phyloP scores from a whole-genome alignment of 805 yeast species.

The Scheffersomyces coipomensis region DNA sequence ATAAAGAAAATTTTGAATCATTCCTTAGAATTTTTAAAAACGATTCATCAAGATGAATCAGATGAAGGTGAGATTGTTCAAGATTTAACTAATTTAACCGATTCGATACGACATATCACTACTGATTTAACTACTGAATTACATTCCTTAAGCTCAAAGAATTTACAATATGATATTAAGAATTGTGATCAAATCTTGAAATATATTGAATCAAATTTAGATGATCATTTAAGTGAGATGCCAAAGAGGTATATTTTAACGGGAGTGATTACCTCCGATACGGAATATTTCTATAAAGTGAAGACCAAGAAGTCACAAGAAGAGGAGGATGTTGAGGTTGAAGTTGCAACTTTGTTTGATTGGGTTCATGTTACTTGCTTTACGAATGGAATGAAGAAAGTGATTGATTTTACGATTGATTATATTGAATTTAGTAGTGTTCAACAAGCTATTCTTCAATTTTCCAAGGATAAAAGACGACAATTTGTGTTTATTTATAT shows the following conservation, averaged over 20 bases:
- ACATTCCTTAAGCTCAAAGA: conserved; percentile 12
- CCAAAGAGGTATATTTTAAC: conserved; percentile 23
- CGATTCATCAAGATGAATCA: conserved; percentile 7
- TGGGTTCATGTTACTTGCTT: conserved; percentile 21
- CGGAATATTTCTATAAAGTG: conserved; percentile 24
- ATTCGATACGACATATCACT: conserved; percentile 15
- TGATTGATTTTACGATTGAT: conserved; percentile 16
- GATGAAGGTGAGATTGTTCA: conserved; percentile 8
- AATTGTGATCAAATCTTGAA: conserved; percentile 17
- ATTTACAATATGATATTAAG: conserved; percentile 16
- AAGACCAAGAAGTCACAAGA: conserved; percentile 5
- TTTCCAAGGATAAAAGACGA: conserved; percentile 9
- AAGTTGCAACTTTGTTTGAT: neutral
- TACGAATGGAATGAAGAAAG: conserved; percentile 5
- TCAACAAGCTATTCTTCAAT: conserved; percentile 12
- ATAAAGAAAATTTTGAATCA: conserved; percentile 24
- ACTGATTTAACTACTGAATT: conserved; percentile 16
- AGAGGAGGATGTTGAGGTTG: too few species aligned
- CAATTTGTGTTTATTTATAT: conserved; percentile 19
- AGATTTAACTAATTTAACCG: conserved; percentile 16
- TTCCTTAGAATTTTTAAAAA: conserved; percentile 16
- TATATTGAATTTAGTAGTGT: conserved; percentile 18
- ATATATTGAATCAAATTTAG: conserved; percentile 8
- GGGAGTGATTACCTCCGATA: conserved; percentile 31
- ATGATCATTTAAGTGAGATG: conserved; percentile 1